Evolutionary conservation across 2,329 filamentous ascomycete species (phyloP), one percentile per base, ranked within the genome.

Genomic region (Colletotrichum sp.): DNA sequence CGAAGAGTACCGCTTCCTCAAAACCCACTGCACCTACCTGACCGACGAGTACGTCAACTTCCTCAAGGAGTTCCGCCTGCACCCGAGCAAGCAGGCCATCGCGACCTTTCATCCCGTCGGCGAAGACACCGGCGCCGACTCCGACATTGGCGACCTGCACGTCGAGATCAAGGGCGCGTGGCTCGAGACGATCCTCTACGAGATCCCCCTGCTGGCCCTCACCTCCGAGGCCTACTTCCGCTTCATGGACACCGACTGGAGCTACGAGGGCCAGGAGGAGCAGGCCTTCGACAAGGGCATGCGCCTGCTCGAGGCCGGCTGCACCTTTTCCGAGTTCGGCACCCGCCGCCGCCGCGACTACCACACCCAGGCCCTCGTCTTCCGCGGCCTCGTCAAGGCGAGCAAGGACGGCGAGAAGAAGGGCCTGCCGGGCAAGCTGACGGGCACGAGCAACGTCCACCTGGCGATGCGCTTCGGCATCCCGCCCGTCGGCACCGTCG

Each of bases 211-310:
- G 27, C 90, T 99, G 25, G 96, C 98, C 4, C 86, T 99, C 78
- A 95, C 96, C 2, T 98, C 96, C 64, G 96, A 99, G 84, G 95
- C 97, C 66, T 99, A 98, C 87, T 99, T 99, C 90, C 96, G 95
- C 82, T 98, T 98, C 85, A 95, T 96, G 88, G 96, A 99, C 82
- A 95, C 87, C 68, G 96, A 98, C 83, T 99, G 97, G 97, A 93
- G 91, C 80, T 94, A 98, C 81, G 91, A 94, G 8, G 94, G 93
- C 4, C 97, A 99, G 84, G 92, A 98, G 81, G 93, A 98, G 66
- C 93, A 93, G 79, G 96, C 97, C 2, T 95, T 93, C 77, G 88
- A 91, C 11, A 99, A 99, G 86, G 97, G 95, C 3, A 88, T 93
- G 78, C 89, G 89, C 68, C 88, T 99, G 39, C 86, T 99, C 13